phyloP scores from a whole-genome alignment of 164 flowering plant species.

The Saururus chinensis region DNA sequence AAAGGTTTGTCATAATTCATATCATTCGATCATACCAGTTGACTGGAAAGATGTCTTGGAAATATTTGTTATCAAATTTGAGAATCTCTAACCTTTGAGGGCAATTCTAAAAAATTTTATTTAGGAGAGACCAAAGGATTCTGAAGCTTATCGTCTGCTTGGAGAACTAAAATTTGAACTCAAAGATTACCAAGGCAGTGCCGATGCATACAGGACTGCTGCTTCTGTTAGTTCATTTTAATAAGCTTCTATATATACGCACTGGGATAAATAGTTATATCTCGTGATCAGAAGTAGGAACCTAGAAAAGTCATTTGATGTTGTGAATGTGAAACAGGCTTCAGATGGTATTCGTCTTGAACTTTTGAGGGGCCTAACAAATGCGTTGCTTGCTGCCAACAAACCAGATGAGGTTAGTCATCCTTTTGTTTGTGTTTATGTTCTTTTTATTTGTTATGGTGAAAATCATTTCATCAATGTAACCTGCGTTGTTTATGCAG shows the following conservation, averaged over 20 bases:
- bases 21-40: background rate
- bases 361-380: constrained; percentile 68
- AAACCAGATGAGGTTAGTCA: constrained; percentile 79
- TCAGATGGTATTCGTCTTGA: constrained; percentile 48
- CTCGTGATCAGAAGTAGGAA: background rate
- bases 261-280: background rate
- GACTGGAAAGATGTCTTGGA: background rate
- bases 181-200: constrained; percentile 83
- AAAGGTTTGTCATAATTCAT: constrained; percentile 32
- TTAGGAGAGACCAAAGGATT: constrained; percentile 63
- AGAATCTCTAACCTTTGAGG: background rate
- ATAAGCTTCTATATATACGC: background rate
- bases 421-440: background rate
- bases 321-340: constrained; percentile 27
- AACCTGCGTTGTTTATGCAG: background rate
- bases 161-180: constrained; percentile 84
- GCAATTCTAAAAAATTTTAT: background rate
- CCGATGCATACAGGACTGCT: constrained; percentile 58
- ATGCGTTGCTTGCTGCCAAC: constrained; percentile 76
- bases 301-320: background rate
- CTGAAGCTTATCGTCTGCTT: constrained; percentile 78
- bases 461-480: background rate
- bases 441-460: background rate
- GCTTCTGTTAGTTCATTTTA: constrained; percentile 33
- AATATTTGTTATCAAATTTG: background rate